Evolutionary conservation across 139 green algal genomes (phyloP).

Genomic region (Coelastrella sp.): DNA sequence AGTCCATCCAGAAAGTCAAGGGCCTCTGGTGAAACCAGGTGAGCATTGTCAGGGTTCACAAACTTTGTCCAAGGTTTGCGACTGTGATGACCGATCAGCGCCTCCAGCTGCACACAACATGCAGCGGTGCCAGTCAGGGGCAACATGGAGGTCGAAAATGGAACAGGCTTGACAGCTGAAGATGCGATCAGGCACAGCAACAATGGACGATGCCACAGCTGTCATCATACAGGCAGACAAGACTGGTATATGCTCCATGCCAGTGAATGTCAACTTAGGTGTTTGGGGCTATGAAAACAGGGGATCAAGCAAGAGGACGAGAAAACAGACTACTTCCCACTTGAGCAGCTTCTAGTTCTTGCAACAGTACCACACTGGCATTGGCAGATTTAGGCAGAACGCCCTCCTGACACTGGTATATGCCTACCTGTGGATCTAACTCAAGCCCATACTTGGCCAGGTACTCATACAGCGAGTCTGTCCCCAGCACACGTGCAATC

Average conservation of each 20-base stretch:
- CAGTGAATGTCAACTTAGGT: no score
- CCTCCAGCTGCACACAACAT: constrained; percentile 84
- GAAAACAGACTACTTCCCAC: not conserved
- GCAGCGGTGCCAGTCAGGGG: not conserved
- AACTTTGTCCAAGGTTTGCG: constrained; percentile 97
- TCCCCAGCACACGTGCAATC: constrained; percentile 97
- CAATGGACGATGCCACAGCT: no score
- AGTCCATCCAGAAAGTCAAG: constrained; percentile 98
- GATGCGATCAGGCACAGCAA: no score
- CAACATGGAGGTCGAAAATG: no score
- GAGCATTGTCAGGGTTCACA: constrained; percentile 92
- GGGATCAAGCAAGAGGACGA: no score
- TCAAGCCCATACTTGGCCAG: constrained; percentile 96
- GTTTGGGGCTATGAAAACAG: no score
- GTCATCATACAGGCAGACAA: no score
- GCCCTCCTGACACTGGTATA: not conserved
- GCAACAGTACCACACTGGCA: not conserved
- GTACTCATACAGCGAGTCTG: constrained; percentile 90
- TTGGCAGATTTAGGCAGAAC: not conserved
- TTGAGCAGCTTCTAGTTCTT: not conserved
- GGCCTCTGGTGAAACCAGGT: constrained; percentile 93
- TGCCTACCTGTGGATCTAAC: constrained; percentile 90
- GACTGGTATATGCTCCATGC: no score
- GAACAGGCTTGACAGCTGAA: no score
- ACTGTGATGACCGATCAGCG: constrained; percentile 85